Evolutionary conservation across 2,329 filamentous ascomycete species (phyloP).

Genomic region (Allantophomopsis cytisporea): DNA sequence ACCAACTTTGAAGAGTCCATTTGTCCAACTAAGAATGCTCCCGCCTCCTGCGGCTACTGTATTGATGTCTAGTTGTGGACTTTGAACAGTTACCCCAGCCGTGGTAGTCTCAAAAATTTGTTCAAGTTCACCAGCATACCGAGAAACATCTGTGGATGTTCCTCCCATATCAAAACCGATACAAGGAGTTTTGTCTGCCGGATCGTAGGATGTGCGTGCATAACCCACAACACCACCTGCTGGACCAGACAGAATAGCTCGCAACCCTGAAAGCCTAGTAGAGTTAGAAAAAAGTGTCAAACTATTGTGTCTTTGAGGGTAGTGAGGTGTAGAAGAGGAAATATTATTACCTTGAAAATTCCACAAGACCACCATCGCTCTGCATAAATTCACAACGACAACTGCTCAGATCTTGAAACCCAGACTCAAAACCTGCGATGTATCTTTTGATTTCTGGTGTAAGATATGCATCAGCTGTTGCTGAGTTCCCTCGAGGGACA

Average conservation of each 20-base stretch:
- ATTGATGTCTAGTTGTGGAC: slow-evolving; percentile 70
- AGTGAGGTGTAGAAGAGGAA: slow-evolving; percentile 19
- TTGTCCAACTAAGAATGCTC: slow-evolving; percentile 47
- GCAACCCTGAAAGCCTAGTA: slow-evolving; percentile 50
- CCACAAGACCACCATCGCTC: slow-evolving; percentile 22
- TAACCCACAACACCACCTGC: slow-evolving; percentile 58
- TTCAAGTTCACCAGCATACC: slow-evolving; percentile 53
- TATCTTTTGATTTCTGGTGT: slow-evolving; percentile 56
- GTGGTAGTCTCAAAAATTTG: slow-evolving; percentile 69
- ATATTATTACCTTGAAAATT: slow-evolving; percentile 8
- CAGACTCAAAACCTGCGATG: slow-evolving; percentile 48
- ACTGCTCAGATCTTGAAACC: slow-evolving; percentile 44
- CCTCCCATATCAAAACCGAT: slow-evolving; percentile 61
- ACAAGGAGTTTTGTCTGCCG: slow-evolving; percentile 46
- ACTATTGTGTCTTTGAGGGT: neutral
- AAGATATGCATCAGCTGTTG: slow-evolving; percentile 56
- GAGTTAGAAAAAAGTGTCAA: slow-evolving; percentile 29
- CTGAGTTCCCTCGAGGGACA: slow-evolving; percentile 50
- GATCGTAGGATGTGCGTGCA: slow-evolving; percentile 50
- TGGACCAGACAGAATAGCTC: slow-evolving; percentile 52
- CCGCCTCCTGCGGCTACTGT: slow-evolving; percentile 35
- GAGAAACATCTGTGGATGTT: slow-evolving; percentile 54
- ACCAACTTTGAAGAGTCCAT: slow-evolving; percentile 58
- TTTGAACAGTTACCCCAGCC: slow-evolving; percentile 66
- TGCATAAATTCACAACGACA: slow-evolving; percentile 62